Evolutionary conservation across 2,329 filamentous ascomycete species (phyloP).

Genomic region (Coleophoma eucalyptorum): DNA sequence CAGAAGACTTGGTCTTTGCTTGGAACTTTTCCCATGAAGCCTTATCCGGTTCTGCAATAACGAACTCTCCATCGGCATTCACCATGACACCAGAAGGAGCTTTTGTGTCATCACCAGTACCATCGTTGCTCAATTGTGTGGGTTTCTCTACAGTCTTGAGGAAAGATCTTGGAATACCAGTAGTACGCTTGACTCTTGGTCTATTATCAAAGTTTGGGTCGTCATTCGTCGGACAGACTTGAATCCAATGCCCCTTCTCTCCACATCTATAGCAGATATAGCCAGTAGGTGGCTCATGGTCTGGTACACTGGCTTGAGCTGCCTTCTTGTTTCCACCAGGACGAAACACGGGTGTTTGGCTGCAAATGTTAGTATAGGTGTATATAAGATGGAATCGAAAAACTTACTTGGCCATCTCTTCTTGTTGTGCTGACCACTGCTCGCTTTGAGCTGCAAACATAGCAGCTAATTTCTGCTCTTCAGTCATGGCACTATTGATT

Average conservation of each 20-base stretch:
- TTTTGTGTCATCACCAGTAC: conserved; percentile 75
- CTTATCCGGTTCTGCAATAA: conserved; percentile 93
- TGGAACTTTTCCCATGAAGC: conserved; percentile 96
- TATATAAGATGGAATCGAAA: conserved; percentile 27
- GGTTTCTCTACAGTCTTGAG: conserved; percentile 95
- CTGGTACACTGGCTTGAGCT: conserved; percentile 68
- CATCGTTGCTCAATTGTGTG: conserved; percentile 67
- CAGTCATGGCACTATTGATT: conserved; percentile 78
- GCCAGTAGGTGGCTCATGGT: conserved; percentile 87
- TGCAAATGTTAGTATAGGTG: conserved; percentile 33
- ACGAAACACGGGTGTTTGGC: conserved; percentile 60
- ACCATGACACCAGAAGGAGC: conserved; percentile 91
- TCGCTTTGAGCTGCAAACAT: conserved; percentile 88
- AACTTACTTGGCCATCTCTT: conserved; percentile 79
- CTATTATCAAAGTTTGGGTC: conserved; percentile 94
- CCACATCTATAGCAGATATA: conserved; percentile 97
- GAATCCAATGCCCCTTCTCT: conserved; percentile 99
- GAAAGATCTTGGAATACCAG: conserved; percentile 93
- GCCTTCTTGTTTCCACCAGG: conserved; percentile 55
- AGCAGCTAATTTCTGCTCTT: conserved; percentile 89
- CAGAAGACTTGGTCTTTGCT: conserved; percentile 84
- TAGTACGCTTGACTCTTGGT: conserved; percentile 91
- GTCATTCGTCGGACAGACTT: conserved; percentile 96
- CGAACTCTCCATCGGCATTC: conserved; percentile 95
- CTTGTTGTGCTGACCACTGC: conserved; percentile 90